Evolutionary conservation across 352 stramenopile genomes (phyloP).

Genomic region (Phytophthora cryptogea): DNA sequence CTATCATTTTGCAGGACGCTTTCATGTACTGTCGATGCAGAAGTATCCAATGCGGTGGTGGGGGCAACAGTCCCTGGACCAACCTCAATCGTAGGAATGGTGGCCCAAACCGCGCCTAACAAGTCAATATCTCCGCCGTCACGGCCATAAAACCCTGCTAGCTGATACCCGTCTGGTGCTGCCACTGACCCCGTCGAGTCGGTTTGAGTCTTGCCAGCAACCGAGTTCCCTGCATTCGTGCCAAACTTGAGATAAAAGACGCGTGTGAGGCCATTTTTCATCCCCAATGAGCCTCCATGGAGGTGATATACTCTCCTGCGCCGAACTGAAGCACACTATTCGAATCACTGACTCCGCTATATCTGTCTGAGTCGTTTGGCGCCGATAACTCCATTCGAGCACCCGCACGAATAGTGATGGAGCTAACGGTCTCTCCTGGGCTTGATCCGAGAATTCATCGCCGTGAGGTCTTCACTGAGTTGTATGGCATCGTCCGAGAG

Average conservation of each 20-base stretch:
- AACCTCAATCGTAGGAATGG: background rate
- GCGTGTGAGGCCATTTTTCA: slow-evolving; percentile 15
- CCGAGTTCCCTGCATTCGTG: slow-evolving; percentile 11
- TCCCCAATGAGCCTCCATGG: slow-evolving; percentile 16
- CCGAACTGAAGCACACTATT: background rate
- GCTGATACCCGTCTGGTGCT: background rate
- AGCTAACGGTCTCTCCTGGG: slow-evolving; percentile 5
- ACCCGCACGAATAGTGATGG: slow-evolving; percentile 7
- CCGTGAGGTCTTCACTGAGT: slow-evolving; percentile 14
- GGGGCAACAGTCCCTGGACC: background rate
- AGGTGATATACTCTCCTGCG: slow-evolving; percentile 6
- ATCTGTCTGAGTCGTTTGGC: too few species aligned
- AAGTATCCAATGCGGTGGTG: too few species aligned
- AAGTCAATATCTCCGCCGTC: background rate
- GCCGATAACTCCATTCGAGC: slow-evolving; percentile 8
- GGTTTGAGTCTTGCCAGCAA: background rate
- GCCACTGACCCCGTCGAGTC: too few species aligned
- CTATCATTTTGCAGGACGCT: too few species aligned
- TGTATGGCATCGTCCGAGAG: slow-evolving; percentile 7
- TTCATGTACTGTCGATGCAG: too few species aligned
- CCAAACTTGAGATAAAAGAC: slow-evolving; percentile 18
- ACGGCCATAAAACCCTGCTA: background rate
- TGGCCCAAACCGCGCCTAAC: background rate
- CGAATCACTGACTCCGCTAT: slow-evolving; percentile 2
- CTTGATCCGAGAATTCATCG: slow-evolving; percentile 14